Base-by-base conservation (phyloP, 345 rosid species). In the Gossypium sturtianum region DNA sequence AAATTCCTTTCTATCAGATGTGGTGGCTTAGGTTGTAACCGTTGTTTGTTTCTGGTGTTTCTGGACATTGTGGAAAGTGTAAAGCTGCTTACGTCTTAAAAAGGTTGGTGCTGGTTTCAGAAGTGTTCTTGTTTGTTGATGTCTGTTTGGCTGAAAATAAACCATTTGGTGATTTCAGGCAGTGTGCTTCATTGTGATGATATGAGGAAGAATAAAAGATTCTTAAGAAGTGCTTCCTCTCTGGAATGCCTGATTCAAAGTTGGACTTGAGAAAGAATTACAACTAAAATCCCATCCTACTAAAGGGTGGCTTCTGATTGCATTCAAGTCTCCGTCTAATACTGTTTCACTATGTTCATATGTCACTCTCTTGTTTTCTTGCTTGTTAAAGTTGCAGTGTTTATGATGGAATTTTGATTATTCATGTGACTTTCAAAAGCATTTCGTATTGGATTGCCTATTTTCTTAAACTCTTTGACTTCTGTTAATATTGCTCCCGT, bases 171-270 rank as follows among this genome's bases (percentile, higher is more conserved):
- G 69, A 74, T 77, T 75, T 25, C 81, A 95, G 99, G 99, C 69
- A 91, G 88, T 25, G 99, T 91, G 53, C 85, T 95, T 41, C 43
- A 96, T 22, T 95, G 99, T 82, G 99, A 95, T 82, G 99, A 91
- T 77, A 93, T 96, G 13, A 97, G 99, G 61, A 95, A 95, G 87
- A 34, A 34, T 5, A 34, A 34, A 34, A 34, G 7, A 82, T 95
- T 72, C 88, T 93, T 66, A 91, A 93, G 98, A 95, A 94, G 86
- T 94, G 99, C 82, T 96, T 96, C 82, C 94, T 96, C 66, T 91
- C 97, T 68, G 99, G 98, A 85, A 93, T 93, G 99, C 99, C 98
- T 83, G 99, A 95, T 87, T 75, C 93, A 85, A 95, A 95, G 84
- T 81, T 95, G 58, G 11, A 20, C 58, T 53, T 53, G 58, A 53